Base-by-base conservation (phyloP, 1,284 basidiomycete species). In the Papiliotrema flavescens region DNA sequence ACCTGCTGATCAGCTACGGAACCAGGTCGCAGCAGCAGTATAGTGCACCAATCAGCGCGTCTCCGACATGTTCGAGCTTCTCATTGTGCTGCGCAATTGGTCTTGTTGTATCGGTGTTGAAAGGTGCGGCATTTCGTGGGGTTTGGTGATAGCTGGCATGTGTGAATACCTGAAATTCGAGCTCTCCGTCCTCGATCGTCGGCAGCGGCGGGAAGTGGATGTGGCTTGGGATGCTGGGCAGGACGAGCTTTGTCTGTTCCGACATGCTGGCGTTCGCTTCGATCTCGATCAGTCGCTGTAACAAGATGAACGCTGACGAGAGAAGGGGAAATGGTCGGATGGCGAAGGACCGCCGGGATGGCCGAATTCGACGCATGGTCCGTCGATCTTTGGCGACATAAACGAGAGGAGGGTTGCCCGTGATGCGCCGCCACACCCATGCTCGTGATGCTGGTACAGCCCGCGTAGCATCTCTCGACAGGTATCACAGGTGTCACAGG, bases 21-120 rank as follows among this genome's bases (percentile, higher is more conserved):
- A 26, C 28, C 28, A 32, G 28, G 45, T 49, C 26, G 47, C 35
- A 23, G 19, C 32, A 17, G 8, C 22, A 14, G 3, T 7, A 49
- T 17, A 14, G 23, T 2, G 54, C 43, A 69, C 66, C 66, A 2
- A 74, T 55, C 8, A 71, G 37, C n/a, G 45, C 54, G 51, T 74
- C 71, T 5, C 71, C 71, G 22, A 74, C 57, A 55, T 67, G 66
- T 50, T 72, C 69, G 40, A 71, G 61, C 56, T 72, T 74, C 32
- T 74, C 69, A 46, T 74, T 71, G 59, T 74, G 65, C 40, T 47
- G 23, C 11, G 14, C 17, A 40, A 17, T 17, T 1, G 6, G 23
- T 24, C 3, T 23, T 15, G 36, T 24, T 4, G 3, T 20, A 6
- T 40, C 23, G 15, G 19, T 23, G 6, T 26, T 28, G 14, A 28